Base-by-base conservation (phyloP, 345 rosid genomes). In the Syzygium aromaticum region DNA sequence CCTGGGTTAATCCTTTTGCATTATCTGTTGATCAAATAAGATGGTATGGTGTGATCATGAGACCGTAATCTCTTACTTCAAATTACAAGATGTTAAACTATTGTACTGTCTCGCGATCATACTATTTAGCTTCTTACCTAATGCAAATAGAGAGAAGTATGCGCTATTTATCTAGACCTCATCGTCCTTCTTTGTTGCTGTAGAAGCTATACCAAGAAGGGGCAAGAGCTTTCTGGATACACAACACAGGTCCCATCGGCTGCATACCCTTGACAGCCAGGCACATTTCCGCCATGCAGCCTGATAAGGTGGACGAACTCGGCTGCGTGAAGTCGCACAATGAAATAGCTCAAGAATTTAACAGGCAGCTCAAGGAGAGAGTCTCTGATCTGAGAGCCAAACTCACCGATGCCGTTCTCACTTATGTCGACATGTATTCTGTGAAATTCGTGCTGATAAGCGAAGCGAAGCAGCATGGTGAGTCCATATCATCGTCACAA, bases 211-310 rank as follows among this genome's bases (percentile, higher is more conserved):
- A 95, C 89, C 30, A 89, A 54, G 91, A 88, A 88, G 96, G 95
- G 84, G 97, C 94, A 30, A 92, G 95, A 86, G 27, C 95, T 82
- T 95, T 95, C 85, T 95, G 96, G 94, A 91, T 97, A 87, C 99
- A 97, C 89, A 97, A 97, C 92, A 97, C 98, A 0, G 98, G 98
- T 21, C 99, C 98, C 8, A 30, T 95, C 6, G 99, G 99, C 61
- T 97, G 99, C 92, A 88, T 97, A 91, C 98, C 99, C 0, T 91
- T 92, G 59, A 92, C 93, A 86, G 87, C 91, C 61, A 94, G 95
- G 7, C 89, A 92, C 93, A 87, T 87, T 91, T 85, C 93, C 90
- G 80, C 93, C 94, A 43, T 84, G 80, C 80, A 98, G 1, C 96
- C 96, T 0, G 94, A 94, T 3, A 92, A 91, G 89, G 93, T 96